Conservation (phyloP, 2,329 filamentous ascomycete species). For the Ophiobolus disseminans region DNA sequence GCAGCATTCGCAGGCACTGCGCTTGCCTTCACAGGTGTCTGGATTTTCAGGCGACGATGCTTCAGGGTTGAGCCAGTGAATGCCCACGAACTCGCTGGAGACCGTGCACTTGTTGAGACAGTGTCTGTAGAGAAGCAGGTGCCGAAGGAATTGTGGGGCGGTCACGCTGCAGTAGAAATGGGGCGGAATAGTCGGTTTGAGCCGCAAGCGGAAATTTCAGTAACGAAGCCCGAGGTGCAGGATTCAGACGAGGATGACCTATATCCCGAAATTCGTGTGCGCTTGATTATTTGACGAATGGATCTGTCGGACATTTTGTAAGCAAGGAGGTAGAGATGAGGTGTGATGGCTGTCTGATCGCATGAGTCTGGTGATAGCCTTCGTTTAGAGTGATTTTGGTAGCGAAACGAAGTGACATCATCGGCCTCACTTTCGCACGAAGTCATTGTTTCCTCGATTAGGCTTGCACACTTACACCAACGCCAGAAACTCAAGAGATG, state of each 20-base stretch:
- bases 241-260: too few relatives aligned
- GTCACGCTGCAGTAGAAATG: slow-evolving; percentile 27
- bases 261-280: too few relatives aligned
- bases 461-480: neutral
- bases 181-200: slow-evolving; percentile 29
- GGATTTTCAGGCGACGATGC: neutral
- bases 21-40: slow-evolving; percentile 11
- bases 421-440: neutral
- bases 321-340: too few relatives aligned
- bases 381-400: too few relatives aligned
- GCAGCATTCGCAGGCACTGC: slow-evolving; percentile 21
- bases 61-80: neutral
- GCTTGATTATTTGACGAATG: too few relatives aligned
- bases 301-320: too few relatives aligned
- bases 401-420: too few relatives aligned
- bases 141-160: slow-evolving; percentile 22
- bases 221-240: too few relatives aligned
- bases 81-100: slow-evolving; percentile 25
- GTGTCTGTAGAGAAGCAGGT: slow-evolving; percentile 13
- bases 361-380: too few relatives aligned
- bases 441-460: neutral
- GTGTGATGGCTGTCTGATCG: too few relatives aligned
- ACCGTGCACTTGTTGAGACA: slow-evolving; percentile 18
- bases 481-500: too few relatives aligned
- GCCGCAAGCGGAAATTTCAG: too few relatives aligned